A percentile compares a stretch with the other conserved stretches of the same genome.
phyloP scores from a whole-genome alignment of 768 basidiomycete species.

The Lactarius hatsudake region DNA sequence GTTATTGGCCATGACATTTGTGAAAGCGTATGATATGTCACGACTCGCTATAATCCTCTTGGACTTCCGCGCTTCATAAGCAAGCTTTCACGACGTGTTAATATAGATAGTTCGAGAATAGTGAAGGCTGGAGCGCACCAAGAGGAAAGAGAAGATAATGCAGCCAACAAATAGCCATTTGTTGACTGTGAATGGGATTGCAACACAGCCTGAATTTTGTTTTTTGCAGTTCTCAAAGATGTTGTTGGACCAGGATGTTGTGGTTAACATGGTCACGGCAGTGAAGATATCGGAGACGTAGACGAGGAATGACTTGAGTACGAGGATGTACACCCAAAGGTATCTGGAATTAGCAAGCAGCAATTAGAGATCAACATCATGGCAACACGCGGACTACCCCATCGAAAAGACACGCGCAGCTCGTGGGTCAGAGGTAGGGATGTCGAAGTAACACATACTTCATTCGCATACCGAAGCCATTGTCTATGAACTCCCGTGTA shows the following conservation, averaged over 20 bases:
- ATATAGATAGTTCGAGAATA: not conserved
- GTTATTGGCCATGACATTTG: slow-evolving; percentile 94
- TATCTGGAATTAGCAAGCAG: slow-evolving; percentile 52
- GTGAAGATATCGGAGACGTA: slow-evolving; percentile 98
- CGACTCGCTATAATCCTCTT: slow-evolving; percentile 93
- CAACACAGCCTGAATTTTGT: slow-evolving; percentile 61
- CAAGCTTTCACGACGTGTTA: slow-evolving; percentile 50
- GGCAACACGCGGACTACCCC: not conserved
- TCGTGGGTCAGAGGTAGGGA: not conserved
- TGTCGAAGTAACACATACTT: slow-evolving; percentile 49
- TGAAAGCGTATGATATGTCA: slow-evolving; percentile 97
- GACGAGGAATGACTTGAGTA: slow-evolving; percentile 95
- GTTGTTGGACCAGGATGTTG: slow-evolving; percentile 85
- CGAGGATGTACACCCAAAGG: slow-evolving; percentile 86
- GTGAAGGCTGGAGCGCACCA: slow-evolving; percentile 50
- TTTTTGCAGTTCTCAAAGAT: slow-evolving; percentile 74
- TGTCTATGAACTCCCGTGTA: slow-evolving; percentile 87
- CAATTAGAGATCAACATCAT: slow-evolving; percentile 3
- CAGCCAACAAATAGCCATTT: slow-evolving; percentile 98
- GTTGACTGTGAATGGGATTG: slow-evolving; percentile 83
- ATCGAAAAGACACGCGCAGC: not conserved
- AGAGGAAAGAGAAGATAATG: slow-evolving; percentile 96
- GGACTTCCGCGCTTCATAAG: slow-evolving; percentile 88
- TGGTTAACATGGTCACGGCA: slow-evolving; percentile 93
- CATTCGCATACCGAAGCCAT: slow-evolving; percentile 79